These are phyloP conservation scores for Neurospora sp. DNA, from an alignment of 495 filamentous ascomycete genomes.

Conservation along the genomic window DNA sequence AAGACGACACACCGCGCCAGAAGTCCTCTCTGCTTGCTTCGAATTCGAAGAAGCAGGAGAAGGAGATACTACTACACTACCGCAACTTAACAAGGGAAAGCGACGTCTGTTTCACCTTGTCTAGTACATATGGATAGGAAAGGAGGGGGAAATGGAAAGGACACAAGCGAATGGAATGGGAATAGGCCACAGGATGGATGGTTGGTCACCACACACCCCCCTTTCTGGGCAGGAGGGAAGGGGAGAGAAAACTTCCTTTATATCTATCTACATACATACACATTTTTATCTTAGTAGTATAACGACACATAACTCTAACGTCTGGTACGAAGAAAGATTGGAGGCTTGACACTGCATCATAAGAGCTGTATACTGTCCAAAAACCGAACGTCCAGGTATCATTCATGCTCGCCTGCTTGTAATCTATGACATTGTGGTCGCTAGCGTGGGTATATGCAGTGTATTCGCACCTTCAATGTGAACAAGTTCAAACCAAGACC, in stretches of 20 bases:
- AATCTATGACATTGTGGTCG: not conserved
- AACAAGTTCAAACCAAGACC: not conserved
- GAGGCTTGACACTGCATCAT: not conserved
- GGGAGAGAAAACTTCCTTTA: not conserved
- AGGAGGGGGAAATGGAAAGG: not conserved
- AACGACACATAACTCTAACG: not conserved
- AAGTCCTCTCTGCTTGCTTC: not conserved
- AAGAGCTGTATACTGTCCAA: not conserved
- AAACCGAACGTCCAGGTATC: not conserved
- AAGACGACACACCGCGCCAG: not conserved
- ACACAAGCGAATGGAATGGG: not conserved
- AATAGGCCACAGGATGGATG: not conserved
- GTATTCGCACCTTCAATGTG: not conserved
- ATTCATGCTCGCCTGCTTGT: not conserved
- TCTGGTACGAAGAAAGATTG: not conserved
- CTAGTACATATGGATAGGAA: not conserved
- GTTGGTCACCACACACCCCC: not conserved
- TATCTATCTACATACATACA: conserved; percentile 1
- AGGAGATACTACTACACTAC: not conserved
- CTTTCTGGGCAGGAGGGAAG: not conserved
- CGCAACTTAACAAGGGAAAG: not conserved
- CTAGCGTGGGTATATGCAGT: not conserved
- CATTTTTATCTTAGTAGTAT: not conserved
- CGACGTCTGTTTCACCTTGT: not conserved
- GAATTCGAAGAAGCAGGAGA: not conserved